Evolutionary conservation across 192 early-diverging fungal species (phyloP).

Genomic region (Coemansia sp.): DNA sequence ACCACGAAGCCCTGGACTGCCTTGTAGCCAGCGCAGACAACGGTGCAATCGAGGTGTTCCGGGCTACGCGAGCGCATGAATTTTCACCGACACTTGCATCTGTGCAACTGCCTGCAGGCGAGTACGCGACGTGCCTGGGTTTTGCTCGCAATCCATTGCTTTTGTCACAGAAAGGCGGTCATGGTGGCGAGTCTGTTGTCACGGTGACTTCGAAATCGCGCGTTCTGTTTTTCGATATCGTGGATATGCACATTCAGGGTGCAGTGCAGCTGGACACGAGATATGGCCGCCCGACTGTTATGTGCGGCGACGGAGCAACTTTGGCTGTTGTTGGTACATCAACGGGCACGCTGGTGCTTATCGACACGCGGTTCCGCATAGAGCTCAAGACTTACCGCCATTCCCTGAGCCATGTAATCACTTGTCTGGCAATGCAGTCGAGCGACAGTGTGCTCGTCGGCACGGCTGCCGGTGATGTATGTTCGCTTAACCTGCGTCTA

Average conservation of each 20-base stretch:
- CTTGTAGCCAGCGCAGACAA: slow-evolving; percentile 77
- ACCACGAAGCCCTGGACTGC: slow-evolving; percentile 75
- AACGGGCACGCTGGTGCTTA: slow-evolving; percentile 20
- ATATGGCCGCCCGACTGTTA: slow-evolving; percentile 22
- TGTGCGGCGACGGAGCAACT: slow-evolving; percentile 16
- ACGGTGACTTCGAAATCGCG: slow-evolving; percentile 44
- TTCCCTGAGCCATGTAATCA: slow-evolving; percentile 25
- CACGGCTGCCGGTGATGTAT: slow-evolving; percentile 32
- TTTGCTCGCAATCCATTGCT: slow-evolving; percentile 3
- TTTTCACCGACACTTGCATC: slow-evolving; percentile 18
- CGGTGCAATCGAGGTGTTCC: slow-evolving; percentile 75
- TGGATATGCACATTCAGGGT: slow-evolving; percentile 16
- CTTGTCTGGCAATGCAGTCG: slow-evolving; percentile 15
- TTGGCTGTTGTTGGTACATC: slow-evolving; percentile 37
- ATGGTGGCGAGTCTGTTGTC: slow-evolving; percentile 19
- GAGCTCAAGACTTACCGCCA: slow-evolving; percentile 34
- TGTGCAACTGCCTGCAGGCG: slow-evolving; percentile 8
- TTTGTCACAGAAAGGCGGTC: too few relatives aligned
- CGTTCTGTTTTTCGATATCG: slow-evolving; percentile 28
- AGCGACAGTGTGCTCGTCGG: slow-evolving; percentile 27
- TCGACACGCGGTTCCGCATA: slow-evolving; percentile 43
- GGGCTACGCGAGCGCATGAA: slow-evolving; percentile 30
- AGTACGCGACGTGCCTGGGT: slow-evolving; percentile 22
- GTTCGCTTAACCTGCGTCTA: slow-evolving; percentile 38
- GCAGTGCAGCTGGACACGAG: slow-evolving; percentile 12